Conservation (phyloP, 2,329 filamentous ascomycete species). For the Zopfia rhizophila region DNA sequence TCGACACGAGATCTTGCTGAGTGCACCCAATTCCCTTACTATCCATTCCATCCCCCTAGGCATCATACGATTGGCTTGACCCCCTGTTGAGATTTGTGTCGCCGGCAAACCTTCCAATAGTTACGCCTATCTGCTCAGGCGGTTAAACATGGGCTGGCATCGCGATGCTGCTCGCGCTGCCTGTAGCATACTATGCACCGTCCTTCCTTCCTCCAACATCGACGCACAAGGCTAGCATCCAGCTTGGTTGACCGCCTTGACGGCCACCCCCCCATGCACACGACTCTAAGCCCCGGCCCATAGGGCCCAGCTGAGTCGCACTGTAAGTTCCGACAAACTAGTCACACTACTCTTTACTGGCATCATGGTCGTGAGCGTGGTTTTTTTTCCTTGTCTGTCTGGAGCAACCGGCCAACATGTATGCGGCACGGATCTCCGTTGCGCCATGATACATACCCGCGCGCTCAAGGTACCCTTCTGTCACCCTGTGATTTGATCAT, state of each 20-base stretch:
- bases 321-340: slow-evolving; percentile 36
- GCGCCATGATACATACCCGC: slow-evolving; percentile 56
- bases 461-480: slow-evolving; percentile 32
- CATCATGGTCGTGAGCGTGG: slow-evolving; percentile 37
- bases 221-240: slow-evolving; percentile 29
- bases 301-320: slow-evolving; percentile 47
- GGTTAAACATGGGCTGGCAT: slow-evolving; percentile 45
- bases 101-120: slow-evolving; percentile 31
- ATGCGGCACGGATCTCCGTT: slow-evolving; percentile 52
- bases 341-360: slow-evolving; percentile 43
- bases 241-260: slow-evolving; percentile 42
- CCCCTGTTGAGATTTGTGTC: slow-evolving; percentile 19
- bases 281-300: slow-evolving; percentile 35
- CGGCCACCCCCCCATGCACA: slow-evolving; percentile 41
- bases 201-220: slow-evolving; percentile 39
- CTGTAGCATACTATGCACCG: slow-evolving; percentile 31
- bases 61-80: slow-evolving; percentile 27
- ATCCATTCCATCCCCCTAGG: slow-evolving; percentile 1
- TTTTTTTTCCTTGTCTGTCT: slow-evolving; percentile 14
- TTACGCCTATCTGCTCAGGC: slow-evolving; percentile 35
- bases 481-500: slow-evolving; percentile 47
- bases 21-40: slow-evolving; percentile 26
- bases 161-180: slow-evolving; percentile 2
- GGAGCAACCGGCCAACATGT: slow-evolving; percentile 1
- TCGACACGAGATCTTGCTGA: slow-evolving; percentile 29